Base-by-base conservation (phyloP, 2,329 filamentous ascomycete species). In the Hypoxylon sp. region DNA sequence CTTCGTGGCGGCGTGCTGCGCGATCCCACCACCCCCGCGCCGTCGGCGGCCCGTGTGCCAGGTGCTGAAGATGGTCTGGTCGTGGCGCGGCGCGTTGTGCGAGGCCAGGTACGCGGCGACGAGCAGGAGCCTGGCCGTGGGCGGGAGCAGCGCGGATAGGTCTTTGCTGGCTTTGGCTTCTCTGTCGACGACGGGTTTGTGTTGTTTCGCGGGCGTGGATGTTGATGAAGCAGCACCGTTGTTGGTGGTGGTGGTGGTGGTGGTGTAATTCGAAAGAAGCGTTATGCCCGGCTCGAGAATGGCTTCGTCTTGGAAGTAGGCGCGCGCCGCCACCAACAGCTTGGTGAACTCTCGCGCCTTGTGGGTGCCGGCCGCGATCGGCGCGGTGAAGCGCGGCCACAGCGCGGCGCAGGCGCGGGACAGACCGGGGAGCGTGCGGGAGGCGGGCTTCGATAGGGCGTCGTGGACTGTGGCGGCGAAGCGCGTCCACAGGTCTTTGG, bases 401-500 rank as follows among this genome's bases (percentile, higher is more conserved):
- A 97, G 80, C 31, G 86, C 82, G 37, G 82, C 72, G 65, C 89
- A 91, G 38, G 88, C 83, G 25, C 82, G 80, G 3, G 77, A 79
- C 61, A 96, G 91, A 7, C 83, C 82, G 1, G 88, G 79, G 9
- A 97, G 78, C 26, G 93, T 91, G 38, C 91, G 85, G 1, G 88
- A 88, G 2, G 91, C 91, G 35, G 90, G 85, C 57, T 88, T 90
- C 37, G 88, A 84, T 8, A 97, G 78, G 1, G 92, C 86, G 67
- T 99, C 94, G 78, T 95, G 94, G 9, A 96, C 85, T 3, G 90
- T 90, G 37, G 84, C 84, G 55, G 87, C 84, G 75, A 96, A 97
- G 32, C 91, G 86, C 9, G 83, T 76, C 88, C 89, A 94, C 11
- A 93, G 81, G 71, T 88, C 88, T 16, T 73, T 68, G 7, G 87